phyloP scores from a whole-genome alignment of 2,329 filamentous ascomycete species.

The Pezicula radicicola region DNA sequence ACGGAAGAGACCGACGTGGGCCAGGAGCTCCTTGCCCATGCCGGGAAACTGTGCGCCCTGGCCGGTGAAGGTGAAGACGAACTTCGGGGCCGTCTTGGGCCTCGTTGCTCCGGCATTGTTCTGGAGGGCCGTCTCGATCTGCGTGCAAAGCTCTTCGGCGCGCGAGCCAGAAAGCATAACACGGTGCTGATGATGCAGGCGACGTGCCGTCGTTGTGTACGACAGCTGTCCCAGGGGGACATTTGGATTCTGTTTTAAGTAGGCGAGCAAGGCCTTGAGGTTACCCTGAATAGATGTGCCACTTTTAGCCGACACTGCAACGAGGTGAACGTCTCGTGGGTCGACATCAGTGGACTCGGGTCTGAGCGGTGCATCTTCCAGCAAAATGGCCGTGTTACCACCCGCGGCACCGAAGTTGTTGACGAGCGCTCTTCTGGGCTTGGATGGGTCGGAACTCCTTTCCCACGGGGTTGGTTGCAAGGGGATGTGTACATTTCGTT shows the following conservation, averaged over 20 bases:
- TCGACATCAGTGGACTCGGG: conserved; percentile 31
- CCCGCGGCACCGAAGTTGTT: conserved; percentile 43
- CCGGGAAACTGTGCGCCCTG: conserved; percentile 32
- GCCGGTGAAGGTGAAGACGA: conserved; percentile 23
- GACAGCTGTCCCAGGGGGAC: conserved; percentile 5
- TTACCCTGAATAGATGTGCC: conserved; percentile 45
- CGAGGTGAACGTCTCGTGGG: conserved; percentile 39
- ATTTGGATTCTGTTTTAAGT: conserved; percentile 5
- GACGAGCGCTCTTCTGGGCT: conserved; percentile 28
- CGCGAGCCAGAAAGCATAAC: conserved; percentile 42
- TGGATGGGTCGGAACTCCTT: conserved; percentile 33
- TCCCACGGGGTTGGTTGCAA: conserved; percentile 4
- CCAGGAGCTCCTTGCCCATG: conserved; percentile 17
- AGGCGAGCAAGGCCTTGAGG: conserved; percentile 4
- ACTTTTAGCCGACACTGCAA: too few relatives aligned
- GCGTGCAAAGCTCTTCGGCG: conserved; percentile 12
- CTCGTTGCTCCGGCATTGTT: conserved; percentile 32
- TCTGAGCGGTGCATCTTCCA: conserved; percentile 30
- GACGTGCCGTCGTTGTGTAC: conserved; percentile 32
- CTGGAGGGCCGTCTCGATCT: not conserved
- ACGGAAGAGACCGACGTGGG: conserved; percentile 33
- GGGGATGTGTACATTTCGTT: conserved; percentile 28
- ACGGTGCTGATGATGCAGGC: conserved; percentile 54
- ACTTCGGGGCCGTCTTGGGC: conserved; percentile 39
- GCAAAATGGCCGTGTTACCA: conserved; percentile 28